These are phyloP conservation scores for Cenchrus purpureus DNA, from an alignment of 176 grass and related monocot species.

Conservation along the genomic window DNA sequence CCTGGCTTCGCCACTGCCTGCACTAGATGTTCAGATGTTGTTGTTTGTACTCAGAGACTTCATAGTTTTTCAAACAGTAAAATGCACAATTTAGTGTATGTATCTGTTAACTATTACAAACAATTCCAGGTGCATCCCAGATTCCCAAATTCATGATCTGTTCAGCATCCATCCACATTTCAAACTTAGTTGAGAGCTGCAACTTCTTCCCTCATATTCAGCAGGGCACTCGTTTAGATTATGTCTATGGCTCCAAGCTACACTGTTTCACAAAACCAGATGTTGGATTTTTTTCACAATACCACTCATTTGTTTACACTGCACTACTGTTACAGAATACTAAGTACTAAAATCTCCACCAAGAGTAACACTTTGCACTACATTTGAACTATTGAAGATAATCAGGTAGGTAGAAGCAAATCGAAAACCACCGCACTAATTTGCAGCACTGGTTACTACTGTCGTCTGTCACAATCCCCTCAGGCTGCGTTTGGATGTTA, in stretches of 20 bases:
- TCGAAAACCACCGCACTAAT: background rate
- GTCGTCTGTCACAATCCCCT: background rate
- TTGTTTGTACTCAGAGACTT: background rate
- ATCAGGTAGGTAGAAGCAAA: conserved; percentile 12
- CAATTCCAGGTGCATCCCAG: no score
- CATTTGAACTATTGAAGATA: background rate
- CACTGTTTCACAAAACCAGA: no score
- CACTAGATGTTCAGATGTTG: background rate
- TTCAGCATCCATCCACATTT: background rate
- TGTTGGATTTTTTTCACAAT: background rate
- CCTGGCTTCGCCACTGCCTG: no score
- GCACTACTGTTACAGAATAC: background rate
- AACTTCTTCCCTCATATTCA: background rate
- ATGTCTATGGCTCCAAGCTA: background rate
- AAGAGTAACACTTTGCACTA: conserved; percentile 1
- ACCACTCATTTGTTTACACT: background rate
- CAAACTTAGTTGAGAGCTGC: background rate
- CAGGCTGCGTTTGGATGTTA: no score
- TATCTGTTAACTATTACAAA: no score
- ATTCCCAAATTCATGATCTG: background rate
- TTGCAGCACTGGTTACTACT: background rate
- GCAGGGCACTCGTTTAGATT: background rate
- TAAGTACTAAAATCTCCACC: background rate
- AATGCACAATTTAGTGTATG: background rate
- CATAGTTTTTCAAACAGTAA: background rate